Base-by-base conservation (phyloP, 2,329 filamentous ascomycete genomes). In the Aspergillus texensis region DNA sequence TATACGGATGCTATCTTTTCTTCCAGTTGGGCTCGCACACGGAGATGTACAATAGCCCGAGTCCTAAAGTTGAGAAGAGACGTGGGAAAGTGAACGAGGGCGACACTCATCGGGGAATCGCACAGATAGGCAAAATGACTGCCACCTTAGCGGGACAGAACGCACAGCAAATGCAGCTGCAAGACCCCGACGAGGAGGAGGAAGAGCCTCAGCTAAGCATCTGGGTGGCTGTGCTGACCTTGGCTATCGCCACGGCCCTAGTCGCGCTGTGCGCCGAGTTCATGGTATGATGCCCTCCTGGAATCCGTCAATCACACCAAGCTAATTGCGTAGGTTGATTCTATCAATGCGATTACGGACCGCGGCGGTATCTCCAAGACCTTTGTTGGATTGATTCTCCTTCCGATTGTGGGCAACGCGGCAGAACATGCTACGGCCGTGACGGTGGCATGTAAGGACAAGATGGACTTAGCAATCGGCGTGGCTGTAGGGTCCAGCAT, bases 21-120 rank as follows among this genome's bases (percentile, higher is more conserved):
- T 97, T 97, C 83, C 94, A 97, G 78, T 88, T 98, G 63, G 92
- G 93, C 76, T 94, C 94, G 0, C 94, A 97, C 77, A 84, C 85
- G 28, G 82, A 82, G 10, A 89, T 96, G 75, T 97, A 96, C 83
- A 92, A 91, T 75, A 88, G 88, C 58, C 88, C 91, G 39, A 91
- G 89, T 68, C 85, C 91, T 70, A 97, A 97, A 77, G 90, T 91
- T 0, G 86, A 89, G 3, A 92, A 87, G 71, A 74, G 78, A 46
- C 65, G 64, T 30, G 79, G 77, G 52, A 81, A 82, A 67, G 76
- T 85, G 59, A 75, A 81, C 61, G 79, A 84, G 55, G 84, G 86
- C 19, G 82, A 83, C 11, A 79, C 82, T 10, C 75, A 77, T 4
- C 80, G 80, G 26, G 82, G 82, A 9, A 77, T 88, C 56, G 85